phyloP scores from a whole-genome alignment of 495 filamentous ascomycete species.

The Baudoinia panamericana region DNA sequence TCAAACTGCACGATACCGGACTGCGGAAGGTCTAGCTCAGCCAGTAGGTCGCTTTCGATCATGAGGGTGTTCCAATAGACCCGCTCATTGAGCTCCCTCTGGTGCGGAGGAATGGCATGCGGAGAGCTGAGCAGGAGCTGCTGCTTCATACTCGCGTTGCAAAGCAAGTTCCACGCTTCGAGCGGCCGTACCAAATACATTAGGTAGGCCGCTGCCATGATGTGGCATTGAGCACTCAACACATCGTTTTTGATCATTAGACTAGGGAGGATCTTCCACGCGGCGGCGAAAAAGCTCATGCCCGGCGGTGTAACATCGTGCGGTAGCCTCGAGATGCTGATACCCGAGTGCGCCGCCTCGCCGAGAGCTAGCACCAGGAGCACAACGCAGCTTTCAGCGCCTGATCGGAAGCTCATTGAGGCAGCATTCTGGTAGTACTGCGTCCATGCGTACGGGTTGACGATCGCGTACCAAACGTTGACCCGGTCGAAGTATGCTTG shows the following conservation, averaged over 20 bases:
- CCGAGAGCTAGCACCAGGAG: constrained; percentile 66
- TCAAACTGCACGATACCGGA: constrained; percentile 71
- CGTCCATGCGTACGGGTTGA: constrained; percentile 73
- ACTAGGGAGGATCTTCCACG: constrained; percentile 61
- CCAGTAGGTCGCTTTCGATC: constrained; percentile 69
- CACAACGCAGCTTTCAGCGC: constrained; percentile 72
- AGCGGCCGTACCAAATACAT: constrained; percentile 71
- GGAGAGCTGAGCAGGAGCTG: constrained; percentile 62
- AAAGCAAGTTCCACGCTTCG: constrained; percentile 70
- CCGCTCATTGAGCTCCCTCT: constrained; percentile 57
- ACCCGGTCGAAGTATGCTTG: constrained; percentile 66
- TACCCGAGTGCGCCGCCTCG: constrained; percentile 50
- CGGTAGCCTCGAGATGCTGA: constrained; percentile 57
- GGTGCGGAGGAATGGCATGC: constrained; percentile 51
- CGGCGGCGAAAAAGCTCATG: constrained; percentile 66
- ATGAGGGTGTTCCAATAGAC: constrained; percentile 76
- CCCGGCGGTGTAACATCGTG: constrained; percentile 60
- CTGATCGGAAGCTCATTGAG: constrained; percentile 57
- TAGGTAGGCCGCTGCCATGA: constrained; percentile 65
- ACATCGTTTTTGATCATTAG: constrained; percentile 70
- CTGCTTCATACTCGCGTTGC: constrained; percentile 65
- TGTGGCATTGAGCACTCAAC: constrained; percentile 61
- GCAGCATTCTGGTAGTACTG: constrained; percentile 59
- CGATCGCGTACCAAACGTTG: constrained; percentile 75
- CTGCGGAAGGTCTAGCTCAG: constrained; percentile 68